A percentile compares a stretch with the other conserved stretches of the same genome.
Evolutionary conservation across 2,329 filamentous ascomycete species (phyloP).

Genomic region (Bipolaris cookei): DNA sequence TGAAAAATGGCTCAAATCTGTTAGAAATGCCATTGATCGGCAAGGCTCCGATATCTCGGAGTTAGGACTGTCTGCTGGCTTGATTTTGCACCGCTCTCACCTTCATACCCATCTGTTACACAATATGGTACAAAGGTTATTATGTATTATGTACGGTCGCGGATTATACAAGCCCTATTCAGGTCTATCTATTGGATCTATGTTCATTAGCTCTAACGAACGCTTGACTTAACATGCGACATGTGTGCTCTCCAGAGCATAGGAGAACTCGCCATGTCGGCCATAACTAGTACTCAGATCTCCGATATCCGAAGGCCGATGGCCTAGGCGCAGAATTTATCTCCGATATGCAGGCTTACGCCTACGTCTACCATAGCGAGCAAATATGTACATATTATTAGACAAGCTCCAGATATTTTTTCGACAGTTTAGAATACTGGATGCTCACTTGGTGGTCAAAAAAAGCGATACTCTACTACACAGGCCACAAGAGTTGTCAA

Average conservation of each 20-base stretch:
- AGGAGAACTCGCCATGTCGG: neutral
- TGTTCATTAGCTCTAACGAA: neutral
- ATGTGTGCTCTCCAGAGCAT: neutral
- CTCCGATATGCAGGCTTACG: neutral
- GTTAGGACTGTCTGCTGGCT: neutral
- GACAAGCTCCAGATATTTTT: neutral
- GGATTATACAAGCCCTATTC: neutral
- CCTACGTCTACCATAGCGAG: no score
- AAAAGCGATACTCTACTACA: no score
- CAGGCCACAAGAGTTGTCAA: no score
- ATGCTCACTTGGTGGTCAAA: no score
- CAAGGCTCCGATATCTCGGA: neutral
- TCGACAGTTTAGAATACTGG: neutral
- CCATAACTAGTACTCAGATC: neutral
- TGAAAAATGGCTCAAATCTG: neutral
- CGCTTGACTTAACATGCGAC: neutral
- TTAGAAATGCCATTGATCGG: neutral
- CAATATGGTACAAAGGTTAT: neutral
- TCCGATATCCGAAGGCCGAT: neutral
- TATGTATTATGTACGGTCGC: neutral
- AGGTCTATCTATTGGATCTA: neutral
- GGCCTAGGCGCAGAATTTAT: neutral
- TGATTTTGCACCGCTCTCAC: neutral
- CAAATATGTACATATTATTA: neutral
- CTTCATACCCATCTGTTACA: neutral